A percentile compares a stretch with the other conserved stretches of the same genome.
These are phyloP conservation scores for Trametes versicolor DNA, from an alignment of 1,284 basidiomycete species.

Conservation along the genomic window DNA sequence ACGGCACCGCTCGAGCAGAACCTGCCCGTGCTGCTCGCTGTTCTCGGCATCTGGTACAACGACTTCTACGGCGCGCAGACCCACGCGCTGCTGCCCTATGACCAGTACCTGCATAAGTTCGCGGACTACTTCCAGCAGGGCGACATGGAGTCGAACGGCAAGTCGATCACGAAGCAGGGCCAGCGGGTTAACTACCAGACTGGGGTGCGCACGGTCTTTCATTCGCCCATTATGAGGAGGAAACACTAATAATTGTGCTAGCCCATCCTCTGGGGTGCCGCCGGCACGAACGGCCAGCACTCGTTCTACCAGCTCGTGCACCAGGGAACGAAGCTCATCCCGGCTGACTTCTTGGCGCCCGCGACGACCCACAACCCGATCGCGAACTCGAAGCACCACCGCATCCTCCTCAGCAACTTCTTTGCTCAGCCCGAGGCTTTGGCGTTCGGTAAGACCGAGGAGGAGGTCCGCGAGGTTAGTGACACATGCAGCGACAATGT, in stretches of 20 bases:
- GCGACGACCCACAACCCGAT: slow-evolving; percentile 95
- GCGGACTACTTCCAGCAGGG: slow-evolving; percentile 99
- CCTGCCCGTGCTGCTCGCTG: slow-evolving; percentile 90
- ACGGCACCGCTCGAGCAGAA: slow-evolving; percentile 91
- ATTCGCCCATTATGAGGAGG: too few relatives aligned
- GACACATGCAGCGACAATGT: too few relatives aligned
- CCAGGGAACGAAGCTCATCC: slow-evolving; percentile 94
- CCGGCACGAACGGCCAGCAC: slow-evolving; percentile 98
- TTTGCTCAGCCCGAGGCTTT: slow-evolving; percentile 98
- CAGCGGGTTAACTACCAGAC: slow-evolving; percentile 96
- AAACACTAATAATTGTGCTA: slow-evolving; percentile 41
- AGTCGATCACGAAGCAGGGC: slow-evolving; percentile 94
- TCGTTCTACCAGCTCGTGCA: slow-evolving; percentile 99
- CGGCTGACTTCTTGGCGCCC: slow-evolving; percentile 96
- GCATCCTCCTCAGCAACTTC: slow-evolving; percentile 97
- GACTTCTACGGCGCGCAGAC: slow-evolving; percentile 98
- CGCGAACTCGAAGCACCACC: slow-evolving; percentile 88
- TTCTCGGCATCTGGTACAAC: slow-evolving; percentile 99
- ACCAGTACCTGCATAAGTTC: slow-evolving; percentile 99
- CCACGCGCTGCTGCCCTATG: slow-evolving; percentile 95
- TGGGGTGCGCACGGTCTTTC: slow-evolving; percentile 69
- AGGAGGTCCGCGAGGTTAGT: slow-evolving; percentile 69
- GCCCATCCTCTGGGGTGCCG: slow-evolving; percentile 99
- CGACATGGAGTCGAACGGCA: slow-evolving; percentile 99
- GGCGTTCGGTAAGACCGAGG: slow-evolving; percentile 97